phyloP scores from a whole-genome alignment of 805 yeast species.

The Starmera amethionina region DNA sequence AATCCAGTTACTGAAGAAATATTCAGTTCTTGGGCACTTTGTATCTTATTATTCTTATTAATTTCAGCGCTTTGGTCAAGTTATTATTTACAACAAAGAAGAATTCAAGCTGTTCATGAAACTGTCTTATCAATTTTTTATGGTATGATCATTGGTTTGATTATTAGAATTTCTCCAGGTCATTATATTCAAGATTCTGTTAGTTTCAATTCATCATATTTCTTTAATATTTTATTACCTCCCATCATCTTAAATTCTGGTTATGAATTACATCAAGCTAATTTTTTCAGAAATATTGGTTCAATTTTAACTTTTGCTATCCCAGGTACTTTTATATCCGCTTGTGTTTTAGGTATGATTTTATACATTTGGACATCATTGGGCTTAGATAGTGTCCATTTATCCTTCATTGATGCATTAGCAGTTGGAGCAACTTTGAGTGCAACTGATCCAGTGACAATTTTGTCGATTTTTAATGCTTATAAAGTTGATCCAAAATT shows the following conservation, averaged over 20 bases:
- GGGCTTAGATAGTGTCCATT: slow-evolving; percentile 79
- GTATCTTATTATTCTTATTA: slow-evolving; percentile 69
- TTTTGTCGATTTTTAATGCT: slow-evolving; percentile 90
- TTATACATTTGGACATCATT: slow-evolving; percentile 83
- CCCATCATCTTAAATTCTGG: slow-evolving; percentile 96
- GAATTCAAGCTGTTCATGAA: slow-evolving; percentile 95
- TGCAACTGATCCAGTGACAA: slow-evolving; percentile 98
- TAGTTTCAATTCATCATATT: slow-evolving; percentile 87
- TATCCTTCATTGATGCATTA: slow-evolving; percentile 93
- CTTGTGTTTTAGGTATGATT: slow-evolving; percentile 83
- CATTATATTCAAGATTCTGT: slow-evolving; percentile 96
- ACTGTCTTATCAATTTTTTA: slow-evolving; percentile 92
- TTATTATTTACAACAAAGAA: slow-evolving; percentile 80
- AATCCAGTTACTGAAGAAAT: slow-evolving; percentile 92
- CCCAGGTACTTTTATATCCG: slow-evolving; percentile 91
- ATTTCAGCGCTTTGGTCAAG: slow-evolving; percentile 93
- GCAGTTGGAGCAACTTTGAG: slow-evolving; percentile 97
- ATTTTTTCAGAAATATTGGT: slow-evolving; percentile 86
- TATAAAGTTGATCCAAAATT: slow-evolving; percentile 97
- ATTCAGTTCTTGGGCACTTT: slow-evolving; percentile 95
- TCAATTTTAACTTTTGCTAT: slow-evolving; percentile 90
- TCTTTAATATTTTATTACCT: slow-evolving; percentile 88
- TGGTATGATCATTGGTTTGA: slow-evolving; percentile 92
- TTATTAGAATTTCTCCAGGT: slow-evolving; percentile 88
- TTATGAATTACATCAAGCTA: slow-evolving; percentile 91